Evolutionary conservation across 2,329 filamentous ascomycete species (phyloP), one percentile per base, ranked within the genome.

Genomic region (Sarocladiaceae sp.): DNA sequence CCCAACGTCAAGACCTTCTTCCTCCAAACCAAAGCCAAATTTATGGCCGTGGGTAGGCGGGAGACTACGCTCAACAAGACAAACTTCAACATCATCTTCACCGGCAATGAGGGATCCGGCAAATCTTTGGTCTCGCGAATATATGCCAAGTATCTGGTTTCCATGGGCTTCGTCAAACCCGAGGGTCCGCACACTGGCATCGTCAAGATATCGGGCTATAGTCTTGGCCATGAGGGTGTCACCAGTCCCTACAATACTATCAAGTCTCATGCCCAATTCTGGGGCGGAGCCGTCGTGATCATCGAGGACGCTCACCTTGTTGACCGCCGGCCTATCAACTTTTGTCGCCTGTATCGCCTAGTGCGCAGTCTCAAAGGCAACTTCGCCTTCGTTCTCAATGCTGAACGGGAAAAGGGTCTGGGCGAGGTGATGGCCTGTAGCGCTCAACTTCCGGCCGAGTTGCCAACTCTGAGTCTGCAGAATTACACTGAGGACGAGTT

Each of bases 1-100:
- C 80, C 84, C 52, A 61, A 73, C 4, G 73, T 82, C 29, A 85
- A 85, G 53, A 51, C 64, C 20, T 63, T 79, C 44, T 73, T 84
- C 41, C 58, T 85, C 9, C 49, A 57, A 31, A 48, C 55, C 31
- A 58, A 56, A 33, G 57, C 58, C 2, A 54, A 56, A 1, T 75
- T 83, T 51, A 82, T 81, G 52, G 60, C 66, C 11, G 69, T 68
- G 0, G 56, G 64, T 1, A 55, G 74, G 1, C 66, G 76, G 0
- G 80, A 83, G 29, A 58, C 56, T 49, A 61, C 63, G 2, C 58
- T 71, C 1, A 65, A 73, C 39, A 57, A 81, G 44, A 55, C 58
- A 27, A 58, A 60, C 43, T 59, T 59, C 45, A 57, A 60, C 33
- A 50, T 51, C 3, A 54, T 57, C 12, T 56, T 64, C 31, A 53